Evolutionary conservation across 2,329 filamentous ascomycete species (phyloP), one percentile per base, ranked within the genome.

Genomic region (Cladosporium sp.): DNA sequence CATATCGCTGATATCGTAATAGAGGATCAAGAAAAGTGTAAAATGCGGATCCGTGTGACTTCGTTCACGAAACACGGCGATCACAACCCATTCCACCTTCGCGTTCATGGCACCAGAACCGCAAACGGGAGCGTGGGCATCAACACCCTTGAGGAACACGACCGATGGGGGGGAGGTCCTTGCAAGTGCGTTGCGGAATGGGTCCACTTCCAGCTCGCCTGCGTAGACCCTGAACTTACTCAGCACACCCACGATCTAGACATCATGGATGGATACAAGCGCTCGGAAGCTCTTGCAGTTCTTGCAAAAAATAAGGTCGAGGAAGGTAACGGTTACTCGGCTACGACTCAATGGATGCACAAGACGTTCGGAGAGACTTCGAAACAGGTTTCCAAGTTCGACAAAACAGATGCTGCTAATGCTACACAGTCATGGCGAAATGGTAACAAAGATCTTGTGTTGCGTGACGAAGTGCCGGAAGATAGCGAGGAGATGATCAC

Each of bases 171-270:
- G 23, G 56, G 55, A 35, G 37, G 65, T n/a, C 58, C 57, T 29
- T 73, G 71, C 58, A 65, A 67, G 40, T 72, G 71, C 37, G 52
- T 73, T 10, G 68, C 71, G 3, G 71, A 73, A 59, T 73, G 71
- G 70, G 56, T 69, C 26, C 63, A 69, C 49, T 62, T 71, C 37
- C 26, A 65, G 46, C 52, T 66, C 12, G 67, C 67, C 26, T 21
- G 44, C 28, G 35, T 65, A 53, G 16, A 62, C 29, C 23, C 49
- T 65, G 44, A 49, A 37, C 1, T 28, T 61, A 67, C 29, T 7
- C 50, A 67, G 35, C 69, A 71, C 35, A 67, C 67, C 11, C 71
- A 72, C 52, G 67, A 69, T 16, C 61, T 70, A 5, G 68, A 66
- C 4, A 55, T 69, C 46, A 64, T 71, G 21, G 71, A 73, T 53